These are phyloP conservation scores for Boletellus sp. DNA, from an alignment of 768 basidiomycete genomes.

Conservation along the genomic window DNA sequence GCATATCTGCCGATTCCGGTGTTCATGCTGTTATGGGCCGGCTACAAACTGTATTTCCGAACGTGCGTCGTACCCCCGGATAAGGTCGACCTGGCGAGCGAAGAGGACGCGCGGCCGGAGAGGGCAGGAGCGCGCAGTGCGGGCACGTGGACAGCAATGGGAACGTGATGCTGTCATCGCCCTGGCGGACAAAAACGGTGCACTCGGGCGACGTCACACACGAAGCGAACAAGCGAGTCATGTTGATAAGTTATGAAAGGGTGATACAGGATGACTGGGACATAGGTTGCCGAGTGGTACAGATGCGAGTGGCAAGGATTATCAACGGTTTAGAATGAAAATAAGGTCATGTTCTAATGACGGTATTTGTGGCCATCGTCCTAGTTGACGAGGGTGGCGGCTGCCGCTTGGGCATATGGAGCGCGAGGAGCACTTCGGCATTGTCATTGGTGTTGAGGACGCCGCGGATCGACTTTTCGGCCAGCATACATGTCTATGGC, in stretches of 20 bases:
- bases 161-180: too few species aligned
- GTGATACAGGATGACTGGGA: conserved; percentile 19
- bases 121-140: too few species aligned
- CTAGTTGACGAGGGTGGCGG: conserved; percentile 15
- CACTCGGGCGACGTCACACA: background rate
- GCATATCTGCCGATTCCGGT: too few species aligned
- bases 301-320: conserved; percentile 19
- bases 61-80: too few species aligned
- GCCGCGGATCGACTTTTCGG: conserved; percentile 64
- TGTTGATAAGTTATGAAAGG: conserved; percentile 17
- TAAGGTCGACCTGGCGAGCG: too few species aligned
- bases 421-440: conserved; percentile 55
- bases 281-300: conserved; percentile 23
- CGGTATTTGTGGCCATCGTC: conserved; percentile 10
- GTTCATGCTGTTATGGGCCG: too few species aligned
- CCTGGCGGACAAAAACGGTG: background rate
- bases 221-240: background rate
- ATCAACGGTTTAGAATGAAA: background rate
- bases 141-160: too few species aligned
- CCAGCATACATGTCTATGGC: conserved; percentile 61
- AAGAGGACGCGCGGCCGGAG: too few species aligned
- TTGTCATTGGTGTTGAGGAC: conserved; percentile 73
- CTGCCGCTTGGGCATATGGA: conserved; percentile 43
- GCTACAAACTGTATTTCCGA: too few species aligned
- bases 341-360: conserved; percentile 26